A percentile compares a stretch with the other conserved stretches of the same genome.
These are phyloP conservation scores for Mortierella sp. DNA, from an alignment of 371 early-diverging fungal genomes.

Conservation along the genomic window DNA sequence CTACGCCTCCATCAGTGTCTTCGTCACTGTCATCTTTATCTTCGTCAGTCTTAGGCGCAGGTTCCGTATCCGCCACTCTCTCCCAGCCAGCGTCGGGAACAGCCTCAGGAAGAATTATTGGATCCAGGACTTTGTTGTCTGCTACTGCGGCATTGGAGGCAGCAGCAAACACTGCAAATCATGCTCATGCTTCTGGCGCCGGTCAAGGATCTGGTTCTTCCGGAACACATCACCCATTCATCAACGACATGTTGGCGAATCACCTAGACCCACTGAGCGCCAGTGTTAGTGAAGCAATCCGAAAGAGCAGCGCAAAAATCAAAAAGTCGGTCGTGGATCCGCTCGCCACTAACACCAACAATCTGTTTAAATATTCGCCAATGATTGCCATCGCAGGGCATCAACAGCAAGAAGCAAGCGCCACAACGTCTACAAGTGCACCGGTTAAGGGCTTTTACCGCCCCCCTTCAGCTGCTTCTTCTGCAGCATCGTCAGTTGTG, in stretches of 20 bases:
- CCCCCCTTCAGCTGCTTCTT: constrained; percentile 3
- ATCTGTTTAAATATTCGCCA: constrained; percentile 17
- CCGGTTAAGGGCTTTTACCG: not conserved
- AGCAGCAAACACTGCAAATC: constrained; percentile 20
- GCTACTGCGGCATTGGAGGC: constrained; percentile 53
- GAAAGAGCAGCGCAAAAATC: constrained; percentile 40
- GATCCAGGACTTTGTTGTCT: constrained; percentile 26
- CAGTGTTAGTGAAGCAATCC: constrained; percentile 37
- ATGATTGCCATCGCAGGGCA: not conserved
- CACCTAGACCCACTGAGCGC: constrained; percentile 48
- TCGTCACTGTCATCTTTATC: constrained; percentile 27
- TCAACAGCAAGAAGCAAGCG: not conserved
- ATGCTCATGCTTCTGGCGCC: not conserved
- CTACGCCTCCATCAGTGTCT: constrained; percentile 12
- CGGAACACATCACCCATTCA: constrained; percentile 8
- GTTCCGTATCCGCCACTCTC: constrained; percentile 18
- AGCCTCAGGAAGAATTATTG: constrained; percentile 29
- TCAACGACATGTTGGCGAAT: constrained; percentile 31
- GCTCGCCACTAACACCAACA: constrained; percentile 25
- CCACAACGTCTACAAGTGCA: constrained; percentile 11
- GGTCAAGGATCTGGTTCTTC: not conserved
- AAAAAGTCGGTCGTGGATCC: constrained; percentile 48
- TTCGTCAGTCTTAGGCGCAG: not conserved
- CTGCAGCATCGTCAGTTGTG: constrained; percentile 22
- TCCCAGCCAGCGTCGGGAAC: constrained; percentile 25